Base-by-base conservation (phyloP, 495 filamentous ascomycete genomes). In the Pyrenula aspistea region DNA sequence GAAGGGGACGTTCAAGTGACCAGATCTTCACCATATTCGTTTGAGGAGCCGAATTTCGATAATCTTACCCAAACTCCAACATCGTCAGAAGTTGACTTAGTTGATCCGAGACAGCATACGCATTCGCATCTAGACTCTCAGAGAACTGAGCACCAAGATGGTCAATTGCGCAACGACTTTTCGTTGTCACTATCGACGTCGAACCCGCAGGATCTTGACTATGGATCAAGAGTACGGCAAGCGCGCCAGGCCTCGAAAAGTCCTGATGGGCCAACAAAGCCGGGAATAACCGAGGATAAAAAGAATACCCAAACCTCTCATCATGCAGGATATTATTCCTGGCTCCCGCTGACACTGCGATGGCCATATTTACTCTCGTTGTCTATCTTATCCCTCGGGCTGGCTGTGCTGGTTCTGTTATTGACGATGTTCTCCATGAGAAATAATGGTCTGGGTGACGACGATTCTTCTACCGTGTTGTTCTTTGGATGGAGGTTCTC, bases 401-500 rank as follows among this genome's bases (percentile, higher is more conserved):
- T 48, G 11, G 42, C 42, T 19, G 42, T 19, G 19, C 19, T 48
- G 42, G 42, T 48, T 19, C 19, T 48, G 11, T 11, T 19, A 48
- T 19, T 48, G 42, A 48, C 42, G 42, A 48, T 48, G 11, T 48
- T 19, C 19, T 48, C 42, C 11, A 19, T 48, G 42, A 11, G 42
- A 48, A 65, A 64, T 36, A 60, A 64, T 24, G 70, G 68, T 0
- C 24, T 73, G 12, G 65, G 68, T 2, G 22, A 57, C 1, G 65
- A 70, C 36, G 51, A 68, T 56, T 66, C 60, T 48, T 68, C 67
- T 2, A 60, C 66, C 0, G 56, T 53, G 0, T 52, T 69, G 1
- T 53, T 71, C 1, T 67, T 73, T 25, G 65, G 62, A 20, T 71
- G 66, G 59, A 54, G 64, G 57, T 71, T 68, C 24, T 61, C 60